phyloP scores from a whole-genome alignment of 352 stramenopile genomes.

The Phytophthora syringae region DNA sequence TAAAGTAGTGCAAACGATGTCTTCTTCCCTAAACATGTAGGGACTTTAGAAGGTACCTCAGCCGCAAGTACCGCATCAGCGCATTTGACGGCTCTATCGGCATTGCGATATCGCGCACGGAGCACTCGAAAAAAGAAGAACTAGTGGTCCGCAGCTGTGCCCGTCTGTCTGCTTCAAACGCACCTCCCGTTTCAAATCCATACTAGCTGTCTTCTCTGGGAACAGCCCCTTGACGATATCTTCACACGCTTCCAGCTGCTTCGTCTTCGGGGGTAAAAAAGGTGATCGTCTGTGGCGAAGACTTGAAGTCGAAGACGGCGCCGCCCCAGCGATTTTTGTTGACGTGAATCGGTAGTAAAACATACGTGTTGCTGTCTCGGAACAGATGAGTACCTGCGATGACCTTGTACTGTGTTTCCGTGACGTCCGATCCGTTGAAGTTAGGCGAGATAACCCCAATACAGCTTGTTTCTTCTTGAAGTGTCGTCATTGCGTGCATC shows the following conservation, averaged over 20 bases:
- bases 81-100: background rate
- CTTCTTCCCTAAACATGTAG: background rate
- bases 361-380: no score
- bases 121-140: constrained; percentile 1
- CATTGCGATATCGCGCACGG: background rate
- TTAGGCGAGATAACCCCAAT: no score
- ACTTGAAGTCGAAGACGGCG: background rate
- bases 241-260: background rate
- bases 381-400: no score
- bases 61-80: background rate
- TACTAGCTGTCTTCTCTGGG: background rate
- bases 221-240: background rate
- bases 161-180: background rate
- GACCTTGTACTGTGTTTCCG: no score
- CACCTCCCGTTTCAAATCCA: background rate
- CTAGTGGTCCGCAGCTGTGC: background rate
- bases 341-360: background rate
- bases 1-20: background rate
- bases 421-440: no score
- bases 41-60: constrained; percentile 3
- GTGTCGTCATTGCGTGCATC: no score
- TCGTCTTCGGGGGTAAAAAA: background rate
- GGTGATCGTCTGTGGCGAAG: background rate
- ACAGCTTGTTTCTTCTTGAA: no score
- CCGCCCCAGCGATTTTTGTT: background rate